These are phyloP conservation scores for Tuber umbilicatum DNA, from an alignment of 495 filamentous ascomycete species.

Conservation along the genomic window DNA sequence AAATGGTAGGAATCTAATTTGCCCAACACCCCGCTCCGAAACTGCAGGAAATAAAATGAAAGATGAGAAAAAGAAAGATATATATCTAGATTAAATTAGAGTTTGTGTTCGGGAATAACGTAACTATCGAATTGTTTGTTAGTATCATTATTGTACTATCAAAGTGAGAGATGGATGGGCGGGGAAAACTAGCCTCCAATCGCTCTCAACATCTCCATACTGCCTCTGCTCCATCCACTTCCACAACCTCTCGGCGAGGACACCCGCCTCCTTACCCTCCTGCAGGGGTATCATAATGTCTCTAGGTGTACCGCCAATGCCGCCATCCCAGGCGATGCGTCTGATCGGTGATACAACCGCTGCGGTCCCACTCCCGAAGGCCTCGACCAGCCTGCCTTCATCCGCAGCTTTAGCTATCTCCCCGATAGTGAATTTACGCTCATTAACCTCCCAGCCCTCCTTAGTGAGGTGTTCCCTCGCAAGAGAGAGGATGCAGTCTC, in stretches of 20 bases:
- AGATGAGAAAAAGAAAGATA: neutral
- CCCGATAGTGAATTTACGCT: constrained; percentile 83
- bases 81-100: neutral
- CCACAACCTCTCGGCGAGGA: constrained; percentile 79
- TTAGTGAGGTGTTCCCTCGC: constrained; percentile 72
- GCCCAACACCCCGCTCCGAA: neutral
- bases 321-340: constrained; percentile 73
- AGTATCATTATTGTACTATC: neutral
- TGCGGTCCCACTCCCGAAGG: constrained; percentile 89
- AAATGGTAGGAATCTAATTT: neutral
- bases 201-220: constrained; percentile 85
- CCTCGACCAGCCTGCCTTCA: constrained; percentile 82
- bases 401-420: constrained; percentile 70
- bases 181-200: constrained; percentile 56
- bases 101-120: constrained; percentile 5
- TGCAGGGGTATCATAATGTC: constrained; percentile 41
- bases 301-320: constrained; percentile 69
- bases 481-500: constrained; percentile 76
- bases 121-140: neutral
- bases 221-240: constrained; percentile 91
- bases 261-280: constrained; percentile 75
- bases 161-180: neutral
- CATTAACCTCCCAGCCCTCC: constrained; percentile 80
- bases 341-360: constrained; percentile 77
- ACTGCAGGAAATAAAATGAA: neutral